These are phyloP conservation scores for Lenzites betulinus DNA, from an alignment of 768 basidiomycete genomes.

Conservation along the genomic window DNA sequence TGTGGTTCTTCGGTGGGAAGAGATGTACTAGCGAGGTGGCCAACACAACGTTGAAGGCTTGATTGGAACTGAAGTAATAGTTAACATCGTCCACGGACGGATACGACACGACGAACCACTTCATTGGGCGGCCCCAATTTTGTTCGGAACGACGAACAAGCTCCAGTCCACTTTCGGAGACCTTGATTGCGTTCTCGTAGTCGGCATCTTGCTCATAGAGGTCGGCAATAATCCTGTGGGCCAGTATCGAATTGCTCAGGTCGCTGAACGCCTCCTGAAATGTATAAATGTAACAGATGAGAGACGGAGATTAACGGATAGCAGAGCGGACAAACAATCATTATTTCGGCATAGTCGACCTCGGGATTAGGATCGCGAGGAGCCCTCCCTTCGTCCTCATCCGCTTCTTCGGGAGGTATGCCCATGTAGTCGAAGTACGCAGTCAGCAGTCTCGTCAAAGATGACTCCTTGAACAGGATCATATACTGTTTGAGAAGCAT, in stretches of 20 bases:
- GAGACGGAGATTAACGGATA: conserved; percentile 1
- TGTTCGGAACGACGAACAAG: conserved; percentile 54
- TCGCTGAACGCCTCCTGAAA: conserved; percentile 55
- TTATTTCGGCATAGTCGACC: conserved; percentile 59
- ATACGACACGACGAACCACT: conserved; percentile 40
- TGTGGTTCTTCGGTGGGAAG: conserved; percentile 89
- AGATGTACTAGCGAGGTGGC: conserved; percentile 81
- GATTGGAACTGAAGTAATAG: conserved; percentile 50
- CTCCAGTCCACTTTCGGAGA: conserved; percentile 69
- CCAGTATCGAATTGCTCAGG: conserved; percentile 60
- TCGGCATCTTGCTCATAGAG: conserved; percentile 71
- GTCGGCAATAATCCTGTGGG: conserved; percentile 63
- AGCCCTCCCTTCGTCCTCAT: conserved; percentile 22
- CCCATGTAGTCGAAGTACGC: conserved; percentile 71
- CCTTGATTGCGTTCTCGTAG: conserved; percentile 69
- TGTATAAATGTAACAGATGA: background rate
- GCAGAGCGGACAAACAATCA: conserved; percentile 52
- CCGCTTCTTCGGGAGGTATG: conserved; percentile 42
- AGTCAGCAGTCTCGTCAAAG: conserved; percentile 56
- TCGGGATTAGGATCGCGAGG: conserved; percentile 24
- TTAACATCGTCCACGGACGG: background rate
- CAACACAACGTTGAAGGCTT: conserved; percentile 70
- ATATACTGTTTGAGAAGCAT: conserved; percentile 60
- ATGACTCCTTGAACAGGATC: conserved; percentile 60
- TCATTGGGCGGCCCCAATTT: conserved; percentile 56